A percentile compares a stretch with the other conserved stretches of the same genome.
Evolutionary conservation across 257 asterid genomes (phyloP).

Genomic region (Anisodus tanguticus): DNA sequence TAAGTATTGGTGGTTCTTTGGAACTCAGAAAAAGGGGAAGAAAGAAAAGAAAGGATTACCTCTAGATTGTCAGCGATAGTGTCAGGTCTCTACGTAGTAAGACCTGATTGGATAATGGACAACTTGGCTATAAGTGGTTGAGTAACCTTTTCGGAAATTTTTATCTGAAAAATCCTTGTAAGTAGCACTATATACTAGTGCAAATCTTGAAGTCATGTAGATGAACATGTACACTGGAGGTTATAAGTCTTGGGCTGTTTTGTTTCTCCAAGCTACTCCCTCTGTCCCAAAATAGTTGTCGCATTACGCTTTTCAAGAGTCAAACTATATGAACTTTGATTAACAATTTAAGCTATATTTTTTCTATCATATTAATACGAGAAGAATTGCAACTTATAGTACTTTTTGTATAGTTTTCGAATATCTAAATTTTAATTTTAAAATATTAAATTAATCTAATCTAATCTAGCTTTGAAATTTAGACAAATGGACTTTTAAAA

Average conservation of each 20-base stretch:
- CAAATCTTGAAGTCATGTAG: not conserved
- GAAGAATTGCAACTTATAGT: too few relatives aligned
- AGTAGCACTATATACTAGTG: not conserved
- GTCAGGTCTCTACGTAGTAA: not conserved
- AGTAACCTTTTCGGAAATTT: not conserved
- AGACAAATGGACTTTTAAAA: too few relatives aligned
- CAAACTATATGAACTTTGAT: too few relatives aligned
- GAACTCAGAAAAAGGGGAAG: not conserved
- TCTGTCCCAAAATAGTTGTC: too few relatives aligned
- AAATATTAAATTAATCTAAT: too few relatives aligned
- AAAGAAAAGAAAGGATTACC: not conserved
- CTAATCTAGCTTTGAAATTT: too few relatives aligned
- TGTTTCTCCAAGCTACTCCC: not conserved
- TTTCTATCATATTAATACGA: too few relatives aligned
- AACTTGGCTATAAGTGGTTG: not conserved
- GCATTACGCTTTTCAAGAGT: too few relatives aligned
- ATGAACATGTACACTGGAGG: conserved; percentile 20
- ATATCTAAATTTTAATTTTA: too few relatives aligned
- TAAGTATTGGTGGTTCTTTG: conserved; percentile 17
- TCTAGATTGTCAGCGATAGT: not conserved
- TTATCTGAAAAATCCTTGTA: not conserved
- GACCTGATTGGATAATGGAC: not conserved
- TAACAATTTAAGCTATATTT: too few relatives aligned
- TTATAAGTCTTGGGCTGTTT: not conserved
- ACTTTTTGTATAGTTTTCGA: too few relatives aligned